Base-by-base conservation (phyloP, 2,329 filamentous ascomycete genomes). In the Apiospora rasikravindrae region DNA sequence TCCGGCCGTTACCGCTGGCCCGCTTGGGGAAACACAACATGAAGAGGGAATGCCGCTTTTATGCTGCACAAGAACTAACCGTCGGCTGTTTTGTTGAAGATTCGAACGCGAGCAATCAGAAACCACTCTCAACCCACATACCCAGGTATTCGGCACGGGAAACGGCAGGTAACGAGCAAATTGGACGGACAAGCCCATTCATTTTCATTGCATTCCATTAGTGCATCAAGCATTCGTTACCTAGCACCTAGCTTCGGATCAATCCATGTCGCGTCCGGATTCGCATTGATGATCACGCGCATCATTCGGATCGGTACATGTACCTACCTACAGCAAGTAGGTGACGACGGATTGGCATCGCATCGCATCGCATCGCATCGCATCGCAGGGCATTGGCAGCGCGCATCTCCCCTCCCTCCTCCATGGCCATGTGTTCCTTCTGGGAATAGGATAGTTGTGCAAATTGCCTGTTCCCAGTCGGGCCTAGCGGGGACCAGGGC, bases 1-100 rank as follows among this genome's bases (percentile, higher is more conserved):
- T 69, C 67, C 61, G 61, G 61, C 61, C 67, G 67, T 69, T 69
- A 49, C 67, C 67, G 67, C 67, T 49, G 57, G 40, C 57, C 57
- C 57, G 57, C 57, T 64, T 64, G 57, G 57, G 33, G 33, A 22
- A 8, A 40, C 57, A 64, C 57, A 40, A 4, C 57, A 64, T 64
- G 53, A 61, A 61, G 29, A 29, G 53, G 53, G 53, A 22, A 1
- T 8, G 53, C 14, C 40, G 57, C 57, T 40, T 33, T 22, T 19
- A 22, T 64, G 57, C 57, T 40, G 57, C 57, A 64, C 57, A 64
- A 64, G 22, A 40, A 40, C 19, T 24, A 64, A 64, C 33, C 16
- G 29, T n/a, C 53, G 6, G 16, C 33, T 61, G 57, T 40, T 64
- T 33, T 61, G 57, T 40, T 64, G 57, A 37, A 64, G 57, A 64